phyloP scores from a whole-genome alignment of 1,284 basidiomycete genomes.

The Mrakiaceae sp. region DNA sequence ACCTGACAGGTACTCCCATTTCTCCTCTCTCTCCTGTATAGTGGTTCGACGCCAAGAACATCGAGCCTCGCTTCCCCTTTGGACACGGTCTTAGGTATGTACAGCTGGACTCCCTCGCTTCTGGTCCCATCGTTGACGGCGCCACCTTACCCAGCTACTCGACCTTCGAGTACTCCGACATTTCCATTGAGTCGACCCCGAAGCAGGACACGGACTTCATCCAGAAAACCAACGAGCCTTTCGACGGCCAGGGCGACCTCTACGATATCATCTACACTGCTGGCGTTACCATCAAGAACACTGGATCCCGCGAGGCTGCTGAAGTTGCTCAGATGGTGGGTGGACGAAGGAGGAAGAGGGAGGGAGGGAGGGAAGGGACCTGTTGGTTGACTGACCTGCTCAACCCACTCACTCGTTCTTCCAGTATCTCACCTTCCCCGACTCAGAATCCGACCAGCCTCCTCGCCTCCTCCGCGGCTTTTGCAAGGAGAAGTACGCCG shows the following conservation, averaged over 20 bases:
- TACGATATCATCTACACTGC: constrained; percentile 33
- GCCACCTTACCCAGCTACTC: constrained; percentile 29
- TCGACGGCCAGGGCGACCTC: constrained; percentile 26
- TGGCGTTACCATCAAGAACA: constrained; percentile 35
- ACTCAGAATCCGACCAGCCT: constrained; percentile 30
- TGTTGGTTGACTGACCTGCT: neutral
- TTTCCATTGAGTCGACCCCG: constrained; percentile 22
- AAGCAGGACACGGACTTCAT: constrained; percentile 28
- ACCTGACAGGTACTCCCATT: neutral
- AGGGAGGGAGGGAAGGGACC: too few relatives aligned
- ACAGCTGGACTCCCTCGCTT: too few relatives aligned
- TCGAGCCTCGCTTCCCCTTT: constrained; percentile 38
- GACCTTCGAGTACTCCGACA: constrained; percentile 31
- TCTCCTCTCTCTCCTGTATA: constrained; percentile 15
- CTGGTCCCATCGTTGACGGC: too few relatives aligned
- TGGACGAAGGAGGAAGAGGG: neutral
- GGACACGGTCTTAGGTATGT: constrained; percentile 33
- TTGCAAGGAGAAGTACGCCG: constrained; percentile 26
- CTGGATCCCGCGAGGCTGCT: constrained; percentile 31
- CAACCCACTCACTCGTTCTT: neutral
- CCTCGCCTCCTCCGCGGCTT: constrained; percentile 33
- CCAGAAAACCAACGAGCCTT: constrained; percentile 35
- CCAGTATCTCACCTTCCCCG: constrained; percentile 34
- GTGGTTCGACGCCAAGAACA: constrained; percentile 37
- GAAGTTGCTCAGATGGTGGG: constrained; percentile 39